Evolutionary conservation across 1,284 basidiomycete species (phyloP).

Genomic region (Cutaneotrichosporon sp.): DNA sequence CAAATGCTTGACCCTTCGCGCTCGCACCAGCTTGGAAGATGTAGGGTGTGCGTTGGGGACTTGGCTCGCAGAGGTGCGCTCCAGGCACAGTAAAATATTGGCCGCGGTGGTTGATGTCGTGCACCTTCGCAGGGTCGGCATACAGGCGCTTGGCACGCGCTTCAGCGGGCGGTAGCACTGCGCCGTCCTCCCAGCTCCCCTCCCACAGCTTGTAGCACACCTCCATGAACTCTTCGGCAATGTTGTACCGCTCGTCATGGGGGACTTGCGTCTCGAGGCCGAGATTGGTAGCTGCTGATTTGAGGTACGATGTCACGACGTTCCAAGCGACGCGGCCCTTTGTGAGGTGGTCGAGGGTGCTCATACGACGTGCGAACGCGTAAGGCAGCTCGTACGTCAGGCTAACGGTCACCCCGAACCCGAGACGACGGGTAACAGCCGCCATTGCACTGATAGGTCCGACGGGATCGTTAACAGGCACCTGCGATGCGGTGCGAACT

Average conservation of each 20-base stretch:
- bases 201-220: slow-evolving; percentile 48
- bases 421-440: slow-evolving; percentile 14
- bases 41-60: slow-evolving; percentile 39
- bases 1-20: slow-evolving; percentile 39
- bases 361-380: slow-evolving; percentile 40
- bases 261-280: slow-evolving; percentile 22
- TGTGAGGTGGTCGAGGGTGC: slow-evolving; percentile 46
- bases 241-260: slow-evolving; percentile 28
- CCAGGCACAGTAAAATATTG: slow-evolving; percentile 40
- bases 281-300: slow-evolving; percentile 40
- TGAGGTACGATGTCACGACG: slow-evolving; percentile 44
- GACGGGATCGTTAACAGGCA: slow-evolving; percentile 16
- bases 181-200: slow-evolving; percentile 43
- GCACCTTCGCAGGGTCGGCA: slow-evolving; percentile 32
- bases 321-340: slow-evolving; percentile 47
- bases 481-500: slow-evolving; percentile 10
- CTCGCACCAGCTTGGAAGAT: slow-evolving; percentile 45
- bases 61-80: slow-evolving; percentile 42
- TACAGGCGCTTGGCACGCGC: slow-evolving; percentile 29
- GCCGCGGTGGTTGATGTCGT: slow-evolving; percentile 42
- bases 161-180: slow-evolving; percentile 20
- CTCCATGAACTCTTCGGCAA: slow-evolving; percentile 22
- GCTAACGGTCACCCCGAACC: slow-evolving; percentile 20
- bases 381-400: slow-evolving; percentile 39
- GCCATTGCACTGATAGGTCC: slow-evolving; percentile 16